These are phyloP conservation scores for Moringa oleifera DNA, from an alignment of 345 rosid genomes.

Conservation along the genomic window DNA sequence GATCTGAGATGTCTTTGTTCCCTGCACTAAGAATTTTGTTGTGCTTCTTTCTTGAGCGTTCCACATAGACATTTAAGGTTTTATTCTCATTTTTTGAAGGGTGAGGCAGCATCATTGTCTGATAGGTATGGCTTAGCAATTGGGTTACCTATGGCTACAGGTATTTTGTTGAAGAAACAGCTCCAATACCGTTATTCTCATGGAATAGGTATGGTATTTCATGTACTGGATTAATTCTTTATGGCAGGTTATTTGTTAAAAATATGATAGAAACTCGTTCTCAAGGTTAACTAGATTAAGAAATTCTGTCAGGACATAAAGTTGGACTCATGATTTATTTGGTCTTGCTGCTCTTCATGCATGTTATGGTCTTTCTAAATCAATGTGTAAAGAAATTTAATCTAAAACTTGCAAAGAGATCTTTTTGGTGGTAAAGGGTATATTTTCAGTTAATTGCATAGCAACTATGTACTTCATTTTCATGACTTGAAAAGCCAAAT, in stretches of 20 bases:
- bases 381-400: no score
- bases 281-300: no score
- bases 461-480: no score
- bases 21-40: neutral
- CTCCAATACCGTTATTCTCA: conserved; percentile 68
- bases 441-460: no score
- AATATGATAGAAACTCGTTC: no score
- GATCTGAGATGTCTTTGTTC: conserved; percentile 8
- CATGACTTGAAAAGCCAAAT: no score
- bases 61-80: neutral
- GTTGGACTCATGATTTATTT: no score
- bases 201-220: conserved; percentile 63
- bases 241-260: neutral
- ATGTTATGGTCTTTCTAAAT: no score
- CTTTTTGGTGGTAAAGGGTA: no score
- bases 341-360: no score
- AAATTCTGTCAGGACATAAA: no score
- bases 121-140: conserved; percentile 75
- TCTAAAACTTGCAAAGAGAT: no score
- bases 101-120: conserved; percentile 80
- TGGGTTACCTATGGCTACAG: conserved; percentile 85
- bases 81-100: conserved; percentile 36
- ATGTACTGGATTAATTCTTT: conserved; percentile 10
- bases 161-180: conserved; percentile 65
- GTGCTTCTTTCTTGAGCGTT: neutral